Conservation (phyloP, 805 yeast genomes). For the Starmerella apis region DNA sequence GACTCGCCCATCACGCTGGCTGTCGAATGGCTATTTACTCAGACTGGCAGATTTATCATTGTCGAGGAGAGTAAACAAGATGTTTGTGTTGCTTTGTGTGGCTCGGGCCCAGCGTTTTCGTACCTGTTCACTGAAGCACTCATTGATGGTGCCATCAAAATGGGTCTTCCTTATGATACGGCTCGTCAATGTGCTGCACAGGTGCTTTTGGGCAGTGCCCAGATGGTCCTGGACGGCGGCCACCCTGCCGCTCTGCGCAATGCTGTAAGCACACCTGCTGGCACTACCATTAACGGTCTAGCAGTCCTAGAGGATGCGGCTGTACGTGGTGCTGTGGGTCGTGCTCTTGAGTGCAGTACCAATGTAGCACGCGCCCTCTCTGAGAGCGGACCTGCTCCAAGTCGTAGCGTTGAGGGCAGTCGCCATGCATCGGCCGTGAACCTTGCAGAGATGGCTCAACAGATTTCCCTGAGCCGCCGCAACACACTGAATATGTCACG, state of each 20-base stretch:
- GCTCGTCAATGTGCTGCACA: slow-evolving; percentile 84
- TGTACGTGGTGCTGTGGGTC: slow-evolving; percentile 73
- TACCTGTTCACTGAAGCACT: slow-evolving; percentile 80
- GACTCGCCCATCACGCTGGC: slow-evolving; percentile 27
- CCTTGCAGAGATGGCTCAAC: slow-evolving; percentile 27
- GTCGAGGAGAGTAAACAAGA: slow-evolving; percentile 81
- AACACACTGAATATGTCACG: slow-evolving; percentile 24
- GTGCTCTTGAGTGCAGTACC: slow-evolving; percentile 90
- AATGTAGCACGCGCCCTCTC: slow-evolving; percentile 43
- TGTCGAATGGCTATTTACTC: slow-evolving; percentile 36
- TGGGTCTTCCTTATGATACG: slow-evolving; percentile 82
- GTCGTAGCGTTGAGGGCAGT: slow-evolving; percentile 21
- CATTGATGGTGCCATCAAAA: slow-evolving; percentile 85
- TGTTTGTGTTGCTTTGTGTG: slow-evolving; percentile 88
- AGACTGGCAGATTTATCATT: slow-evolving; percentile 35
- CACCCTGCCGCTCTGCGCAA: slow-evolving; percentile 85
- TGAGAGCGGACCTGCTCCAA: slow-evolving; percentile 14
- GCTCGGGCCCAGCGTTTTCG: slow-evolving; percentile 94
- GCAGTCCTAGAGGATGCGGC: slow-evolving; percentile 86
- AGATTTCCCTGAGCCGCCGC: slow-evolving; percentile 26
- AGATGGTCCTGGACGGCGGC: slow-evolving; percentile 73
- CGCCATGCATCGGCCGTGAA: slow-evolving; percentile 23
- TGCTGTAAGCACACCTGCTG: slow-evolving; percentile 93
- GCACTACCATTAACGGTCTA: slow-evolving; percentile 93
- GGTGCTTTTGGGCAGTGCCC: slow-evolving; percentile 87